Evolutionary conservation across 2,329 filamentous ascomycete species (phyloP).

Genomic region (Mariannaea elegans): DNA sequence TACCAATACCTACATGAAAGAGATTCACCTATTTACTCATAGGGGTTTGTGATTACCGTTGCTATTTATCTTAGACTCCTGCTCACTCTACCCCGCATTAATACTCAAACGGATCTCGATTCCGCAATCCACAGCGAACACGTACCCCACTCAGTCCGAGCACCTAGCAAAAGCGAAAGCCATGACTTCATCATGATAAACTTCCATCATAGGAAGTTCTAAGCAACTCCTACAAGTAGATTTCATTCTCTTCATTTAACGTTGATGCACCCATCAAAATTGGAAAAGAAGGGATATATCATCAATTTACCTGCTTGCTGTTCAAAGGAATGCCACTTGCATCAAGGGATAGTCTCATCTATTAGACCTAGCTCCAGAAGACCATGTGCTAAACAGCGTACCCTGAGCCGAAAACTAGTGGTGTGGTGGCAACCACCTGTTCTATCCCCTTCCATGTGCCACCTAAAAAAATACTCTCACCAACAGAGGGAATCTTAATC

Average conservation of each 20-base stretch:
- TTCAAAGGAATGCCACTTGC: conserved; percentile 30
- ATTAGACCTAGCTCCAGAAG: conserved; percentile 41
- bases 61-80: not conserved
- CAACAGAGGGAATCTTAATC: conserved; percentile 41
- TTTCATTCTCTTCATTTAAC: not conserved
- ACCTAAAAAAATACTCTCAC: conserved; percentile 30
- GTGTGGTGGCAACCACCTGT: conserved; percentile 35
- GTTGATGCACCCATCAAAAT: not conserved
- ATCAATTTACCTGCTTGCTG: conserved; percentile 45
- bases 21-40: not conserved
- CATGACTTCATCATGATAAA: not conserved
- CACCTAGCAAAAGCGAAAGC: too few relatives aligned
- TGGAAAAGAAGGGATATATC: conserved; percentile 41
- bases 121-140: not conserved
- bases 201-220: too few relatives aligned
- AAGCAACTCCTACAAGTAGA: too few relatives aligned
- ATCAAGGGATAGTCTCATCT: conserved; percentile 42
- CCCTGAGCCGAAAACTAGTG: conserved; percentile 33
- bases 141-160: too few relatives aligned
- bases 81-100: not conserved
- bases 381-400: conserved; percentile 36
- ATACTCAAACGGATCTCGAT: not conserved
- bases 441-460: conserved; percentile 31
- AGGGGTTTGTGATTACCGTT: too few relatives aligned
- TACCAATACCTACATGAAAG: not conserved